Base-by-base conservation (phyloP, 2,329 filamentous ascomycete species). In the Microdochium nivale region DNA sequence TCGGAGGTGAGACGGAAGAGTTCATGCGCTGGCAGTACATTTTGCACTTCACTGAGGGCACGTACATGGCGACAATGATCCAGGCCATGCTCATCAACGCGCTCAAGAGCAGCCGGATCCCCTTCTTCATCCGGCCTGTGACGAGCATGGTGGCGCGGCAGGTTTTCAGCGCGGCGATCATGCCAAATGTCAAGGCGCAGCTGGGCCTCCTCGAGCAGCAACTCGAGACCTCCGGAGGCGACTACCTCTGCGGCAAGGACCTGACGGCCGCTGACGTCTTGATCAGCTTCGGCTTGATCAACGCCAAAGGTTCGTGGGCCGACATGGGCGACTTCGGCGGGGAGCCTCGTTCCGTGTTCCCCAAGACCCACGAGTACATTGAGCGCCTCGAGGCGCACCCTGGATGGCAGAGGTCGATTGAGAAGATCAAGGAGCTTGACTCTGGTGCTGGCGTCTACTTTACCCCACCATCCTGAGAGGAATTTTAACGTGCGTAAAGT, bases 11-110 rank as follows among this genome's bases (percentile, higher is more conserved):
- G 71, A 83, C 79, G 27, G 77, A 83, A 61, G 74, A 71, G 53
- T 83, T 76, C 73, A 64, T 81, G 65, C 73, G 80, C 49, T 82
- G 76, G 64, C 73, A 77, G 62, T 88, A 89, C 64, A 82, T 81
- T 58, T 80, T 96, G 76, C 87, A 96, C 65, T 96, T 91, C 67
- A 77, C 81, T 4, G 92, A 96, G 70, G 92, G 91, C 11, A 88
- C 81, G 54, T 70, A 96, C 55, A 94, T 64, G 62, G 51, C 60
- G 23, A 55, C 58, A 47, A 49, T 65, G 23, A 27, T 60, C 21
- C 53, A 58, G 55, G 52, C 55, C 10, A 58, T 64, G 56, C 53
- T 65, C 11, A 24, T 65, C 5, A 53, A 57, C 10, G 49, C 49
- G 48, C 67, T 81, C 55, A 75, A 73, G 54, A 70, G 72, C 1